phyloP scores from a whole-genome alignment of 83 land plant species.

The Diphasiastrum complanatum region DNA sequence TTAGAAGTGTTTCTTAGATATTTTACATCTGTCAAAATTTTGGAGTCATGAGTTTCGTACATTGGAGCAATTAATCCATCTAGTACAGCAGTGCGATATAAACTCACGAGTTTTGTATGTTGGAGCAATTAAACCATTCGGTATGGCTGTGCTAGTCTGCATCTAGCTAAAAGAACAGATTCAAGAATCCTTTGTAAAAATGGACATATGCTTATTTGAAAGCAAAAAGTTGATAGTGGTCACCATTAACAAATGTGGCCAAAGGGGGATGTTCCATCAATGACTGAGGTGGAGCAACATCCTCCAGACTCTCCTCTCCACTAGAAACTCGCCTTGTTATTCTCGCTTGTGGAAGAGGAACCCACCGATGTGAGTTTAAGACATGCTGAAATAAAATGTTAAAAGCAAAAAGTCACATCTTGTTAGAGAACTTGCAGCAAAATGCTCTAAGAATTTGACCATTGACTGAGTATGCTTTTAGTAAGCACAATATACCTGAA shows the following conservation, averaged over 20 bases:
- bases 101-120: too few species aligned
- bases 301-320: conserved; percentile 60
- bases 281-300: conserved; percentile 75
- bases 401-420: not conserved
- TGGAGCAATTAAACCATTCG: too few species aligned
- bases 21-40: too few species aligned
- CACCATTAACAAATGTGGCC: conserved; percentile 92
- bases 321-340: conserved; percentile 38
- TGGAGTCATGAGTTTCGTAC: too few species aligned
- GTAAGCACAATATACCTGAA: conserved; percentile 86
- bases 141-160: too few species aligned
- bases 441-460: not conserved
- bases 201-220: not conserved
- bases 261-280: conserved; percentile 98
- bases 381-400: conserved; percentile 52
- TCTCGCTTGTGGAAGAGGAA: conserved; percentile 83
- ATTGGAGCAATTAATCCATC: too few species aligned
- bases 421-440: not conserved
- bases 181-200: not conserved
- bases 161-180: not conserved
- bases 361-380: conserved; percentile 96
- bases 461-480: too few species aligned
- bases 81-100: too few species aligned
- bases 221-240: not conserved
- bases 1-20: too few species aligned